Evolutionary conservation across 2,329 filamentous ascomycete genomes (phyloP), one percentile per base, ranked within the genome.

Genomic region (Cordyceps fumosorosea): DNA sequence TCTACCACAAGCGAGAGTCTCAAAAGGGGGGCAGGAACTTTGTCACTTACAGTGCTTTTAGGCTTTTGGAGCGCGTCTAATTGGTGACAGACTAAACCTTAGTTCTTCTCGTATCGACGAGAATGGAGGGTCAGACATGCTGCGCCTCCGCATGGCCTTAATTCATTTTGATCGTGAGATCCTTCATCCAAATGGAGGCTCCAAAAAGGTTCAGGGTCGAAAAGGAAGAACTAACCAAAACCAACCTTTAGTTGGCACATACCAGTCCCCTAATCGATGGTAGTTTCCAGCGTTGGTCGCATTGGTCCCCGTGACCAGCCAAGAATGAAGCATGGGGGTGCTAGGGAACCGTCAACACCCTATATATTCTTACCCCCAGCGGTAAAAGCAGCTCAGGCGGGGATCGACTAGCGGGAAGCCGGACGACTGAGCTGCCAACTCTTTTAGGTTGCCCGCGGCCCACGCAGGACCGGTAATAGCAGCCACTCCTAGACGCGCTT

Each of bases 41-140:
- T 24, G 34, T 26, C 52, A 40, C 34, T 55, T 42, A 44, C 34
- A 34, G 8, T 29, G 29, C 29, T 29, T 26, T 48, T 37, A 14
- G 34, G 34, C 34, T 24, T 8, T 52, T 29, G 3, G 11, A 52
- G 20, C 32, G 45, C 45, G 45, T 40, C 26, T 54, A 44, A 37
- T 53, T 54, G 26, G 48, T 22, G 20, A 45, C n/a, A 8, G n/a
- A 16, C 40, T 48, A 47, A 54, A 16, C 12, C 42, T 37, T 54
- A 14, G 14, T 32, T 14, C 8, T 47, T n/a, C 57, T 60, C 57
- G 48, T 60, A 60, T 60, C 24, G 26, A 22, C 40, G 12, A 40
- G 57, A 53, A 53, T 54, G 57, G 40, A 53, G 48, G n/a, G 48
- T 40, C 37, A 32, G 53, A 53, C 50, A 29, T 59, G 57, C 57